Evolutionary conservation across 2,329 filamentous ascomycete species (phyloP).

Genomic region (Leptoxyphium fumago): DNA sequence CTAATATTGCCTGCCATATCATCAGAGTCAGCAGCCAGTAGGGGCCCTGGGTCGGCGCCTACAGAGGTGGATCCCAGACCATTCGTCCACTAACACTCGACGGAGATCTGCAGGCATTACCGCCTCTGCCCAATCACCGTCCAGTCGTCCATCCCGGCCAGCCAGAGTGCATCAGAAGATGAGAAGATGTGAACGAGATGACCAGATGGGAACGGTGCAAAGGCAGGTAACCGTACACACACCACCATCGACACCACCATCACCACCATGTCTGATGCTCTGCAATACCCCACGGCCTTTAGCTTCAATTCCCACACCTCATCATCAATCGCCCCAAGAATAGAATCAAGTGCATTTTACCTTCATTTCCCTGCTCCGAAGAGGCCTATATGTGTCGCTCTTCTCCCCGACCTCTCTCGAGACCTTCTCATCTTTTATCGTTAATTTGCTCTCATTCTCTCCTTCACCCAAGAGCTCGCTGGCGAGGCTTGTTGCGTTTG

Average conservation of each 20-base stretch:
- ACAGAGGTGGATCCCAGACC: not conserved
- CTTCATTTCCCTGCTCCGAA: slow-evolving; percentile 20
- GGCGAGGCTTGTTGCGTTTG: slow-evolving; percentile 31
- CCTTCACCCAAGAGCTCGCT: slow-evolving; percentile 27
- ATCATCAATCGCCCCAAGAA: slow-evolving; percentile 24
- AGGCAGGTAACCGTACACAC: too few species aligned
- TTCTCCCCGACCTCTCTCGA: not conserved
- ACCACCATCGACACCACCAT: too few species aligned
- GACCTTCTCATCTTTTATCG: slow-evolving; percentile 10
- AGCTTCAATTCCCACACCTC: not conserved
- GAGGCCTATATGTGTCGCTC: slow-evolving; percentile 16
- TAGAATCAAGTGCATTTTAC: slow-evolving; percentile 28
- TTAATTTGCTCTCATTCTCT: slow-evolving; percentile 32
- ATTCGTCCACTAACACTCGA: not conserved
- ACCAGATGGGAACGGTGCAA: too few species aligned
- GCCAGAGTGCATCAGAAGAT: too few species aligned
- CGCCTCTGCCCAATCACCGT: not conserved
- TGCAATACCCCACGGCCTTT: not conserved
- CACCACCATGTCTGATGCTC: too few species aligned
- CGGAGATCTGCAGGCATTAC: slow-evolving; percentile 13
- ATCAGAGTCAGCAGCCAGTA: not conserved
- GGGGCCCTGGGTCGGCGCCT: not conserved
- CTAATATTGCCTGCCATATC: too few species aligned
- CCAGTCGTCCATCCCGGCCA: not conserved
- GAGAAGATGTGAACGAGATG: too few species aligned